A percentile compares a stretch with the other conserved stretches of the same genome.
These are phyloP conservation scores for Xerocomellus amylosporus DNA, from an alignment of 768 basidiomycete genomes.

Conservation along the genomic window DNA sequence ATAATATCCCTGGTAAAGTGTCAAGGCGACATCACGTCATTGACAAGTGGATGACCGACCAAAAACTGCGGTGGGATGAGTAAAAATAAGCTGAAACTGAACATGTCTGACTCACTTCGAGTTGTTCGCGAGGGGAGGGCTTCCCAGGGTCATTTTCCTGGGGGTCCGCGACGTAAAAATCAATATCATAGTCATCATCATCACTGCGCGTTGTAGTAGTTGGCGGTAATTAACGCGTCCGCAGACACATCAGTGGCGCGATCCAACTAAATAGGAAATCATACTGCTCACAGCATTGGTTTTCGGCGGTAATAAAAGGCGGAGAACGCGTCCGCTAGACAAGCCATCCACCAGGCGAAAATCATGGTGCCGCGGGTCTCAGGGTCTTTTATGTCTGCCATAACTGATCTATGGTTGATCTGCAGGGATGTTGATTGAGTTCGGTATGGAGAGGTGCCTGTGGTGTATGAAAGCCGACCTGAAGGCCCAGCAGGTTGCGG, in stretches of 20 bases:
- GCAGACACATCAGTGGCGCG: conserved; percentile 8
- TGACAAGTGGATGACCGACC: conserved; percentile 42
- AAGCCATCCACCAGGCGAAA: conserved; percentile 94
- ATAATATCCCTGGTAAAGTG: conserved; percentile 66
- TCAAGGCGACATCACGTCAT: conserved; percentile 11
- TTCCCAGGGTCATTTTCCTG: conserved; percentile 49
- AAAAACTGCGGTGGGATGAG: conserved; percentile 49
- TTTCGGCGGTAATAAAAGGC: conserved; percentile 83
- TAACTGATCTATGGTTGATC: conserved; percentile 84
- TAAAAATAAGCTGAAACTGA: neutral
- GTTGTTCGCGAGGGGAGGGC: conserved; percentile 72
- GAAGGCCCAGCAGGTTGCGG: conserved; percentile 73
- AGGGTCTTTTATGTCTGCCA: conserved; percentile 67
- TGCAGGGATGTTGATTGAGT: conserved; percentile 28
- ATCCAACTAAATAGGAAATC: neutral
- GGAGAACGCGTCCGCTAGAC: conserved; percentile 78
- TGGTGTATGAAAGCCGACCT: conserved; percentile 41
- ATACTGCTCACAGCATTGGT: conserved; percentile 61
- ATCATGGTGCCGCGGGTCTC: conserved; percentile 82
- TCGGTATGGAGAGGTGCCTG: conserved; percentile 1
- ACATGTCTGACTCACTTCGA: conserved; percentile 53
- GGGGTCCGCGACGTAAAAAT: conserved; percentile 73
- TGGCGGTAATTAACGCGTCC: conserved; percentile 23
- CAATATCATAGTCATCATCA: conserved; percentile 87
- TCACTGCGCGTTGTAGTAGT: conserved; percentile 44